phyloP scores from a whole-genome alignment of 2,329 filamentous ascomycete species.

The Ophiostoma australiae region DNA sequence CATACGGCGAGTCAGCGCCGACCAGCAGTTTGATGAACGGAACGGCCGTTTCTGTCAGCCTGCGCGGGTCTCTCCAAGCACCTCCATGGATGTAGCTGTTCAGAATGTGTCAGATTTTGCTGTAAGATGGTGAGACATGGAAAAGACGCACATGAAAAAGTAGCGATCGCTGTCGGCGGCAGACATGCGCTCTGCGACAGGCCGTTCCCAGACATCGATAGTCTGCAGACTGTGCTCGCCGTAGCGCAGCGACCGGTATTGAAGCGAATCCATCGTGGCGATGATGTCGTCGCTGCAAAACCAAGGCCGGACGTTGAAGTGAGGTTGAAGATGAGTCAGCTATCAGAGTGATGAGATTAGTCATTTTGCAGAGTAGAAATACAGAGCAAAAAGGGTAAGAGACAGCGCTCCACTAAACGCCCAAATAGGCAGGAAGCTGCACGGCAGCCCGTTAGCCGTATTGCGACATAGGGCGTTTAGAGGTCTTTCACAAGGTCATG shows the following conservation, averaged over 20 bases:
- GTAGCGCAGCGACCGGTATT: slow-evolving; percentile 36
- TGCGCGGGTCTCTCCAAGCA: slow-evolving; percentile 57
- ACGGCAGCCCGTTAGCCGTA: slow-evolving; percentile 10
- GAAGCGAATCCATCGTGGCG: slow-evolving; percentile 17
- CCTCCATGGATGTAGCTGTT: slow-evolving; percentile 55
- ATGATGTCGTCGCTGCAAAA: not conserved
- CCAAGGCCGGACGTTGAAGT: not conserved
- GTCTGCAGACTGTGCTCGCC: slow-evolving; percentile 41
- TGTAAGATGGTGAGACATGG: not conserved
- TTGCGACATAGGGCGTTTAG: not conserved
- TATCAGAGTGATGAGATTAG: not conserved
- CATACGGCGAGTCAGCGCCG: slow-evolving; percentile 30
- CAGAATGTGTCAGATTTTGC: not conserved
- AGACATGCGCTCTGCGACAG: slow-evolving; percentile 25
- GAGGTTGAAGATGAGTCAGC: slow-evolving; percentile 10
- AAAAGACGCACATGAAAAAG: slow-evolving; percentile 38
- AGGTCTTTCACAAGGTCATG: not conserved
- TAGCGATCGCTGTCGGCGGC: slow-evolving; percentile 22
- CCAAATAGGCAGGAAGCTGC: slow-evolving; percentile 3
- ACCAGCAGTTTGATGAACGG: slow-evolving; percentile 33
- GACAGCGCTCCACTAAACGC: not conserved
- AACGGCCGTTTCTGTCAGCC: slow-evolving; percentile 43
- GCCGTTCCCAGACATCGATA: slow-evolving; percentile 43
- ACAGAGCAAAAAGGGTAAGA: not conserved
- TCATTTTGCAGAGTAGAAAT: not conserved